These are phyloP conservation scores for Aspergillus ustus DNA, from an alignment of 2,329 filamentous ascomycete species.

Conservation along the genomic window DNA sequence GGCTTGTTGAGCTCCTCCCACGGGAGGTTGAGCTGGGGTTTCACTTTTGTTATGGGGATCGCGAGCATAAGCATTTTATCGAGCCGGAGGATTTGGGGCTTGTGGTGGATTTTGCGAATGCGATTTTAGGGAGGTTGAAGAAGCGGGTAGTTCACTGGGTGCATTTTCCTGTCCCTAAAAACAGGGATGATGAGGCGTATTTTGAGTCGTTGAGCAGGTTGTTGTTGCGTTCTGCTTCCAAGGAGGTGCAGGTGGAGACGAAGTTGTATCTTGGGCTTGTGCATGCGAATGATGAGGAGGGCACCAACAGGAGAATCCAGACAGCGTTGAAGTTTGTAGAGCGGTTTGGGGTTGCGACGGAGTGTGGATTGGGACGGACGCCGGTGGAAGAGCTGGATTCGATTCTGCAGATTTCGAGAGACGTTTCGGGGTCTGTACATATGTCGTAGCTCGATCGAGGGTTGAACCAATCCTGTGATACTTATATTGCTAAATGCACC, in stretches of 20 bases:
- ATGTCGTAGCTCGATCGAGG: too few relatives aligned
- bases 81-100: too few relatives aligned
- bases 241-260: background rate
- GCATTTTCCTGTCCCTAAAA: too few relatives aligned
- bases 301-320: background rate
- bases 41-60: too few relatives aligned
- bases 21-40: too few relatives aligned
- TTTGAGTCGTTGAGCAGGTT: background rate
- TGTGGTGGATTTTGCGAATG: too few relatives aligned
- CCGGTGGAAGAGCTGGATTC: background rate
- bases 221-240: background rate
- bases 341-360: background rate
- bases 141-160: too few relatives aligned
- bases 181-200: background rate
- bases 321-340: background rate
- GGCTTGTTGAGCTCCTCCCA: too few relatives aligned
- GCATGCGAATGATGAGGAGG: background rate
- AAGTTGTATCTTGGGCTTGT: background rate
- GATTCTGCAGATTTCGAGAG: background rate
- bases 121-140: too few relatives aligned
- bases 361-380: background rate
- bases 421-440: background rate
- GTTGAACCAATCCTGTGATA: too few relatives aligned
- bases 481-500: too few relatives aligned
- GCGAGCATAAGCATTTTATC: too few relatives aligned